These are phyloP conservation scores for Silene noctiflora DNA, from an alignment of 179 eudicot genomes.

Conservation along the genomic window DNA sequence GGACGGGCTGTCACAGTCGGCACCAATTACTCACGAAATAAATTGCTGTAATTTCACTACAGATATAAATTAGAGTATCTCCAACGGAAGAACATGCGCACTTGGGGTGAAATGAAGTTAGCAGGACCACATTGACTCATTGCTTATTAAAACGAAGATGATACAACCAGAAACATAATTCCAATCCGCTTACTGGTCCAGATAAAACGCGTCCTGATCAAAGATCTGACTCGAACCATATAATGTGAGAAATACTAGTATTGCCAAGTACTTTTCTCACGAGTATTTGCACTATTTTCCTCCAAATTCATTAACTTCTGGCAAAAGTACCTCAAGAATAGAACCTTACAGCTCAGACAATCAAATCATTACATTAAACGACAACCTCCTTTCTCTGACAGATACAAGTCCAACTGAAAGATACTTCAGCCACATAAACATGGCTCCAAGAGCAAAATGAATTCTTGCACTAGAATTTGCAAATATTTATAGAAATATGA, in stretches of 20 bases:
- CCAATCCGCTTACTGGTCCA: not conserved
- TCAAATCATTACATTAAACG: not conserved
- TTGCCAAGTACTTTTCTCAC: not conserved
- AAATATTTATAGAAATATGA: not conserved
- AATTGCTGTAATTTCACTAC: not conserved
- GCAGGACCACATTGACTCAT: not conserved
- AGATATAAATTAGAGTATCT: not conserved
- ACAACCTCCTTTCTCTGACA: not conserved
- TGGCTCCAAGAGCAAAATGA: not conserved
- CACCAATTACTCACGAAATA: not conserved
- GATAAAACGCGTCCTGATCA: not conserved
- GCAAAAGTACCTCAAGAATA: not conserved
- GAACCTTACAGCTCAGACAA: not conserved
- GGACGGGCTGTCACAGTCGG: not conserved
- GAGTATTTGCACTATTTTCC: not conserved
- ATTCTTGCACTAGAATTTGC: not conserved
- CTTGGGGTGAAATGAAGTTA: not conserved
- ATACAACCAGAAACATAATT: not conserved
- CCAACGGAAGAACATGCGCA: not conserved
- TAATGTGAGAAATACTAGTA: not conserved
- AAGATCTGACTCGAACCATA: not conserved
- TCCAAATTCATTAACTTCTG: not conserved
- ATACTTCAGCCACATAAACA: not conserved
- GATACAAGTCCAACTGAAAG: constrained; percentile 3
- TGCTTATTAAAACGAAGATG: not conserved